A percentile compares a stretch with the other conserved stretches of the same genome.
These are phyloP conservation scores for Tetratostichococcus sp. DNA, from an alignment of 139 green algal species.

Conservation along the genomic window DNA sequence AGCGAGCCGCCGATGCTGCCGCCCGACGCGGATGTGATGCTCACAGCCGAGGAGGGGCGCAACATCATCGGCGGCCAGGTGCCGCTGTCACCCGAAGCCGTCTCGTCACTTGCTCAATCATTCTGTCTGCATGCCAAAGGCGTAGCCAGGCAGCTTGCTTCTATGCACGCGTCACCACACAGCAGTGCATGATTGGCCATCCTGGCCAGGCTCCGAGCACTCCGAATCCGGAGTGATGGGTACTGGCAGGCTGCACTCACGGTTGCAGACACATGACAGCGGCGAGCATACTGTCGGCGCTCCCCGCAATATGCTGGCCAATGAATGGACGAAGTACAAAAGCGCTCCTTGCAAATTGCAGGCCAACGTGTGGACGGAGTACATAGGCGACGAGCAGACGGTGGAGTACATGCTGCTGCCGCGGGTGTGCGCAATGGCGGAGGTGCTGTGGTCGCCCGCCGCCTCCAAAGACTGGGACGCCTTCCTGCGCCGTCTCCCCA, in stretches of 20 bases:
- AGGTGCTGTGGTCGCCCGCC: conserved; percentile 50
- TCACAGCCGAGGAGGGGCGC: conserved; percentile 13
- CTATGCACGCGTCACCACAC: too few relatives aligned
- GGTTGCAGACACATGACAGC: too few relatives aligned
- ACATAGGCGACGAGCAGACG: conserved; percentile 49
- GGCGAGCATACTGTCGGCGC: too few relatives aligned
- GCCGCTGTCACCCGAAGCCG: not conserved
- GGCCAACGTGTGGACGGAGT: conserved; percentile 66
- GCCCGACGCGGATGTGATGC: conserved; percentile 5
- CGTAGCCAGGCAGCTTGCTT: too few relatives aligned
- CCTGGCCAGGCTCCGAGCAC: too few relatives aligned
- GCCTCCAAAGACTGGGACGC: conserved; percentile 8
- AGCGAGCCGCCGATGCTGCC: not conserved
- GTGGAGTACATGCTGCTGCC: conserved; percentile 70
- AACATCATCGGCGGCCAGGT: conserved; percentile 37
- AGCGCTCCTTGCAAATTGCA: conserved; percentile 13
- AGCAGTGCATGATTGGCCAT: too few relatives aligned
- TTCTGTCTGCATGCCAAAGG: not conserved
- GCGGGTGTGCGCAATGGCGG: conserved; percentile 46
- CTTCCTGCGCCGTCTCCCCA: conserved; percentile 19
- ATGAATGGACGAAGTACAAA: too few relatives aligned
- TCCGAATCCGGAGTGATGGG: too few relatives aligned
- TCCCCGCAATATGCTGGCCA: too few relatives aligned
- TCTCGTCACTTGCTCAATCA: too few relatives aligned
- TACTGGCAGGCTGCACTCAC: too few relatives aligned